Percentiles rank a stretch among this genome's conserved stretches.
These are phyloP conservation scores for Ramicandelaber brevisporus DNA, from an alignment of 192 early-diverging fungal genomes.

Conservation along the genomic window DNA sequence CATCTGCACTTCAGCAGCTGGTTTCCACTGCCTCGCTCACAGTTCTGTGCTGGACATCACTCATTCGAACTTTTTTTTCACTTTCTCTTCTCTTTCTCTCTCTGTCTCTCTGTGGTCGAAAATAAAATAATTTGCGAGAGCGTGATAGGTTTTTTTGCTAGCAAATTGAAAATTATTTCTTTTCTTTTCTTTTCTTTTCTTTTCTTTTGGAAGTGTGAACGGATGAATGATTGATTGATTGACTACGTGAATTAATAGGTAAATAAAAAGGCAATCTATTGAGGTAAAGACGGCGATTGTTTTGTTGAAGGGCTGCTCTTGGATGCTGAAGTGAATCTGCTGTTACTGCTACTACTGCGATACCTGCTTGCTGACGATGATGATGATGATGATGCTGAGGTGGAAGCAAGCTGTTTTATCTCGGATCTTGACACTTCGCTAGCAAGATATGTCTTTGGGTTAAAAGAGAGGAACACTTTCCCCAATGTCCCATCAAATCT, in stretches of 20 bases:
- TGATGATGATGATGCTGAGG: too few species aligned
- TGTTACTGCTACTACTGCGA: not conserved
- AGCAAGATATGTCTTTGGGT: conserved; percentile 9
- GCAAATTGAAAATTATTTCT: not conserved
- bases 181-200: not conserved
- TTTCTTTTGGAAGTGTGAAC: too few species aligned
- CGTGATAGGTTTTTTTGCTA: not conserved
- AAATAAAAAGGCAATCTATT: too few species aligned
- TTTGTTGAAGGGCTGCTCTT: not conserved
- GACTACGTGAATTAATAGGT: too few species aligned
- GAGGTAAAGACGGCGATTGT: not conserved
- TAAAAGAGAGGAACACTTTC: conserved; percentile 19
- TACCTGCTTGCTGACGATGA: too few species aligned
- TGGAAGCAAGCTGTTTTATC: conserved; percentile 11
- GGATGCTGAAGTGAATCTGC: not conserved
- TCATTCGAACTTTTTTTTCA: not conserved
- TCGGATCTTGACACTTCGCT: conserved; percentile 11
- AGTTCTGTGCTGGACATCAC: conserved; percentile 4
- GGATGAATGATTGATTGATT: too few species aligned
- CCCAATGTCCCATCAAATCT: conserved; percentile 43
- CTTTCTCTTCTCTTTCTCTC: not conserved
- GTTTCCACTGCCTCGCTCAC: conserved; percentile 5
- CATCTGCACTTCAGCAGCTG: conserved; percentile 8
- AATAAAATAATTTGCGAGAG: not conserved
- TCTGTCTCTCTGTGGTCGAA: not conserved